Evolutionary conservation across 2,329 filamentous ascomycete genomes (phyloP), one percentile per base, ranked within the genome.

Genomic region (Aspergillus sp.): DNA sequence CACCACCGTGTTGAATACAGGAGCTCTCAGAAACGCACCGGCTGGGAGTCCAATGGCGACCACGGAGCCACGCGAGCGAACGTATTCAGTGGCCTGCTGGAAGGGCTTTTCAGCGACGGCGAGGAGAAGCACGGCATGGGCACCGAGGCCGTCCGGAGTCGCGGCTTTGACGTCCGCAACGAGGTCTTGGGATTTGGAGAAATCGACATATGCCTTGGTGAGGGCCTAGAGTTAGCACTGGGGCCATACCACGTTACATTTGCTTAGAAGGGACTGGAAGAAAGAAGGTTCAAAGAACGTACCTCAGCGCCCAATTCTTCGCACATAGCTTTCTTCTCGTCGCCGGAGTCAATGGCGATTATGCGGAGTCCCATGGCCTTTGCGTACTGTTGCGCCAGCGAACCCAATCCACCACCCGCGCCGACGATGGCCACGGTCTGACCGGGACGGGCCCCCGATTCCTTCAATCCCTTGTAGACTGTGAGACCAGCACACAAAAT

Each of bases 21-120:
- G 90, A 1, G 93, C 92, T 68, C 85, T 85, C 65, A 97, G 84
- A 77, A 83, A 90, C 2, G 93, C 92, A 64, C 88, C 84, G 42
- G 90, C 89, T 5, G 94, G 94, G 26, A 97, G 82, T 71, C 93
- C 94, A 71, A 98, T 95, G 78, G 91, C 94, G 63, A 97, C 85
- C 71, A 97, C 90, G 45, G 86, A 85, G 60, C 94, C 94, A 61
- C 87, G 87, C 57, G 91, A 85, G 61, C 94, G 90, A 63, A 96
- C 89, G 78, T 97, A 96, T 77, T 84, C 88, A 52, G 91, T 87
- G 47, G 94, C 94, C 81, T 97, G 93, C 81, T 96, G 92, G 87
- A 97, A 97, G 56, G 94, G 94, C 82, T 89, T 91, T 84, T 97
- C 93, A 69, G 83, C 85, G 55, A 91, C 92, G 62, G 94, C 93